These are phyloP conservation scores for Nicotiana knightiana DNA, from an alignment of 257 asterid genomes.

Conservation along the genomic window DNA sequence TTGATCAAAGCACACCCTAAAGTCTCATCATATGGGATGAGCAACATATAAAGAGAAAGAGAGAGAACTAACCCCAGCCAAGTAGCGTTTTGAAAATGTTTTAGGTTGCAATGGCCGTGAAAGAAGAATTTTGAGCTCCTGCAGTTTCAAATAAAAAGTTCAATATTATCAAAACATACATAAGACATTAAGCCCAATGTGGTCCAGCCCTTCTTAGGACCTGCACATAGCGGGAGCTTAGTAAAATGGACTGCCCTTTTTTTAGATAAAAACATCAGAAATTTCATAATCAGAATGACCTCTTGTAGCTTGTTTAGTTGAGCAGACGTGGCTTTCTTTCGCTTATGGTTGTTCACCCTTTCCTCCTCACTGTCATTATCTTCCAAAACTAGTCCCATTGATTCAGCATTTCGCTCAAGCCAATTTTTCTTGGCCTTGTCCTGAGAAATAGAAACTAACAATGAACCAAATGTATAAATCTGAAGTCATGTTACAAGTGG, in stretches of 20 bases:
- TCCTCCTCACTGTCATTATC: constrained; percentile 90
- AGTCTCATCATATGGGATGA: neutral
- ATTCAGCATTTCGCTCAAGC: constrained; percentile 81
- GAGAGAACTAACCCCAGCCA: constrained; percentile 76
- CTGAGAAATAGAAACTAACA: constrained; percentile 29
- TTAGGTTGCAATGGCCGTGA: constrained; percentile 79
- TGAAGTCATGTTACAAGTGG: neutral
- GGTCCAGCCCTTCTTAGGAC: neutral
- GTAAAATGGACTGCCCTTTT: neutral
- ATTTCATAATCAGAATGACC: constrained; percentile 27
- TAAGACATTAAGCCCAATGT: neutral
- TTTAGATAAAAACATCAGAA: neutral
- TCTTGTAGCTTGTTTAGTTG: constrained; percentile 70
- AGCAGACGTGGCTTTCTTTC: constrained; percentile 55
- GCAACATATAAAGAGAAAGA: neutral
- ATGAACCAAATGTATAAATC: neutral
- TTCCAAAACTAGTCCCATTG: constrained; percentile 67
- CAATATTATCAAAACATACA: neutral
- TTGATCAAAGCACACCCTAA: neutral
- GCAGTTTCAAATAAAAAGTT: constrained; percentile 24
- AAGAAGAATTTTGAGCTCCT: constrained; percentile 73
- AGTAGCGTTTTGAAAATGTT: constrained; percentile 71
- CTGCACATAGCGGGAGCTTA: neutral
- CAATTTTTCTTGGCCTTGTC: constrained; percentile 79
- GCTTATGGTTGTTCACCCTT: constrained; percentile 56